phyloP scores from a whole-genome alignment of 2,329 filamentous ascomycete species.

The Aspergillus quadricinctus region DNA sequence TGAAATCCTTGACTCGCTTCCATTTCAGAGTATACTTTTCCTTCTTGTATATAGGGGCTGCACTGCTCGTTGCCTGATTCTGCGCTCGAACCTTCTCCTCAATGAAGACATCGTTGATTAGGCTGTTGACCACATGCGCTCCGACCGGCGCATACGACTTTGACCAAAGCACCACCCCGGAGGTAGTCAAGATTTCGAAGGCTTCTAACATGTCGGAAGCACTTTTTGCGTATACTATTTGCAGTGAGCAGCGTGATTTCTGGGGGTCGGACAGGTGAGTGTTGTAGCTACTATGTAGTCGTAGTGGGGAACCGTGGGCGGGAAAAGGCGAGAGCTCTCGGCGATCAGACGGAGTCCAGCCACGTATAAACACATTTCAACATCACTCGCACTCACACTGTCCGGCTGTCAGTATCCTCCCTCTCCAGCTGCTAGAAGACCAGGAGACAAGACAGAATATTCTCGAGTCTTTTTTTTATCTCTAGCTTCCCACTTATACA shows the following conservation, averaged over 20 bases:
- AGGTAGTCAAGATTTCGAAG: slow-evolving; percentile 94
- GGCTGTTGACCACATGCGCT: slow-evolving; percentile 80
- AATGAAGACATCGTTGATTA: slow-evolving; percentile 96
- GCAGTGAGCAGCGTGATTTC: not conserved
- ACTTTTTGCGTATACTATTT: not conserved
- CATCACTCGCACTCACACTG: slow-evolving; percentile 10
- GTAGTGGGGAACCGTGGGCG: slow-evolving; percentile 18
- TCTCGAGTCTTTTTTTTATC: slow-evolving; percentile 2
- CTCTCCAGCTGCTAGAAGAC: slow-evolving; percentile 6
- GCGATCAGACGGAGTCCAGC: slow-evolving; percentile 26
- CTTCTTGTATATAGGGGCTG: slow-evolving; percentile 71
- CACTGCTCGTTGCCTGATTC: slow-evolving; percentile 56
- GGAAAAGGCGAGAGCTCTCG: slow-evolving; percentile 16
- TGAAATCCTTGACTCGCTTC: slow-evolving; percentile 86
- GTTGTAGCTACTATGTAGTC: slow-evolving; percentile 5
- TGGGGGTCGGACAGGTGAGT: not conserved
- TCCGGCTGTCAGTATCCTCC: slow-evolving; percentile 8
- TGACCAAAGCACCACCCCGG: slow-evolving; percentile 95
- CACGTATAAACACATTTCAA: slow-evolving; percentile 29
- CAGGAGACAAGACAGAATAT: not conserved
- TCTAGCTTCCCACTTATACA: slow-evolving; percentile 4
- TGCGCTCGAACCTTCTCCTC: slow-evolving; percentile 72
- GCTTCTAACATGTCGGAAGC: slow-evolving; percentile 72
- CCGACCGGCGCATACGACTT: slow-evolving; percentile 76
- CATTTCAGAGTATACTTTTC: slow-evolving; percentile 95